Conservation (phyloP, 345 rosid genomes). For the Bruguiera gymnorhiza region DNA sequence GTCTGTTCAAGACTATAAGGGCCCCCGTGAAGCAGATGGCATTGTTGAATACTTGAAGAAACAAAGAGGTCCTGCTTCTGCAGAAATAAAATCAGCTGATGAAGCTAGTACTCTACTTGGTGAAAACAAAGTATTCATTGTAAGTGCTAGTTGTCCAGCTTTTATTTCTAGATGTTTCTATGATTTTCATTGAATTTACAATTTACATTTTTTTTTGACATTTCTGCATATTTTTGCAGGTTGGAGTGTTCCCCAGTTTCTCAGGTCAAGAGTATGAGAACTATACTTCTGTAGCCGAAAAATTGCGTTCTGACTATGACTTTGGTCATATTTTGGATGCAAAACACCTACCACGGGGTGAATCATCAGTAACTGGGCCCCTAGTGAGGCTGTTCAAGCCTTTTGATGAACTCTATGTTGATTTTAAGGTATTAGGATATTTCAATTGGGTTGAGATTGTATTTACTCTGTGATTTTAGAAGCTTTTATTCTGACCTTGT, state of each 20-base stretch:
- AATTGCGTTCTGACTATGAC: slow-evolving; percentile 79
- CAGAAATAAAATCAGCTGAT: slow-evolving; percentile 62
- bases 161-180: not conserved
- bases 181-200: not conserved
- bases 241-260: slow-evolving; percentile 84
- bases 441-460: not conserved
- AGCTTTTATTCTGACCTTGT: slow-evolving; percentile 7
- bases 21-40: slow-evolving; percentile 94
- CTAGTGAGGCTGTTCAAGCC: slow-evolving; percentile 91
- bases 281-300: slow-evolving; percentile 66
- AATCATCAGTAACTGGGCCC: slow-evolving; percentile 73
- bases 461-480: not conserved
- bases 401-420: slow-evolving; percentile 83
- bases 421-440: slow-evolving; percentile 54
- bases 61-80: slow-evolving; percentile 92
- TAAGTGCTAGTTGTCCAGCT: slow-evolving; percentile 32
- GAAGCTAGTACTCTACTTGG: slow-evolving; percentile 56
- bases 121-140: slow-evolving; percentile 66
- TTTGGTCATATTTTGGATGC: slow-evolving; percentile 87
- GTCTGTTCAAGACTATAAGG: slow-evolving; percentile 74
- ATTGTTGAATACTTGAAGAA: slow-evolving; percentile 75
- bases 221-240: slow-evolving; percentile 39
- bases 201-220: too few species aligned
- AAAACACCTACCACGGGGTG: slow-evolving; percentile 91
- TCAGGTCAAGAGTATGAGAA: slow-evolving; percentile 84